phyloP scores from a whole-genome alignment of 31 red algal genomes.

The Endocladia muricata region DNA sequence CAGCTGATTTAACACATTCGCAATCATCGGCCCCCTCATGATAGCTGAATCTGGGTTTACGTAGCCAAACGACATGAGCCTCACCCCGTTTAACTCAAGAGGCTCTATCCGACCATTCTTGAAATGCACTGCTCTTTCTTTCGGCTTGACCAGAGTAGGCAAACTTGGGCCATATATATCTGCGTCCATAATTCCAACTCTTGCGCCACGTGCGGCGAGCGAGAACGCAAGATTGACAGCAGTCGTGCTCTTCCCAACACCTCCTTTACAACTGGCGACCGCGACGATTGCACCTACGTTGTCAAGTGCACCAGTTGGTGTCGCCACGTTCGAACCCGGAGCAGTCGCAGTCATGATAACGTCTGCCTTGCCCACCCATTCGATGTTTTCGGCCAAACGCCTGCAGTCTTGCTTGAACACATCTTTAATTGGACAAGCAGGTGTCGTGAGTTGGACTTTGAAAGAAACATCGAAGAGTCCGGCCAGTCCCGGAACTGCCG shows the following conservation, averaged over 20 bases:
- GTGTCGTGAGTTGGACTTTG: slow-evolving; percentile 93
- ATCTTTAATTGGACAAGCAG: slow-evolving; percentile 97
- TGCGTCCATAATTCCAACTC: slow-evolving; percentile 98
- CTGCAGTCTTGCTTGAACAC: slow-evolving; percentile 83
- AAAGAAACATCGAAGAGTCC: slow-evolving; percentile 79
- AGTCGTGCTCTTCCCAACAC: slow-evolving; percentile 96
- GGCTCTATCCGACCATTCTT: slow-evolving; percentile 83
- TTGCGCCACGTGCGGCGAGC: slow-evolving; percentile 73
- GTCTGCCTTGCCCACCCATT: slow-evolving; percentile 58
- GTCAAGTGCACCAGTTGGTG: slow-evolving; percentile 44
- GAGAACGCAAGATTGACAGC: slow-evolving; percentile 96
- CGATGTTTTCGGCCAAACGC: slow-evolving; percentile 56
- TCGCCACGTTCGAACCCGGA: not conserved
- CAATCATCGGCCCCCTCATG: slow-evolving; percentile 98
- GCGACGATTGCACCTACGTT: slow-evolving; percentile 82
- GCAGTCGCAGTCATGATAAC: slow-evolving; percentile 75
- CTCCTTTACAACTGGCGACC: slow-evolving; percentile 96
- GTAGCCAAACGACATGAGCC: slow-evolving; percentile 99
- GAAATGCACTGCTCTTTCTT: slow-evolving; percentile 74
- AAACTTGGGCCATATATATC: slow-evolving; percentile 98
- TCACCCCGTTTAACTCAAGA: slow-evolving; percentile 64
- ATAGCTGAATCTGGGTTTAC: slow-evolving; percentile 95
- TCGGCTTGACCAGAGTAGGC: slow-evolving; percentile 86
- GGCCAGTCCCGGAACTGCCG: slow-evolving; percentile 19
- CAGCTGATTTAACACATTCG: slow-evolving; percentile 93